phyloP scores from a whole-genome alignment of 352 stramenopile species.

The Pythium rhizo-oryzae region DNA sequence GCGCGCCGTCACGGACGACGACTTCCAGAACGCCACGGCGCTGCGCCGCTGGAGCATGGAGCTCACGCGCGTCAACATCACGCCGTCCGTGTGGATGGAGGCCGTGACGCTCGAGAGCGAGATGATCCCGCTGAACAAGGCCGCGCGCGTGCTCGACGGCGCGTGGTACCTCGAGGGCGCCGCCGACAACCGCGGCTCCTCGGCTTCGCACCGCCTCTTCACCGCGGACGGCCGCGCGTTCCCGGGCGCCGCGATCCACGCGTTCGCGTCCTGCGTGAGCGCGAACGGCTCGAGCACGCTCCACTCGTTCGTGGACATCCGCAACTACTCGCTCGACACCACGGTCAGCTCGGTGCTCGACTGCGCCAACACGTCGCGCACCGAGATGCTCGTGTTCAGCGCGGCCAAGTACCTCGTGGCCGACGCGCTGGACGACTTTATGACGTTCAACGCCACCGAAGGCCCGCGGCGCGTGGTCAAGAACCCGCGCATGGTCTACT shows the following conservation, averaged over 20 bases:
- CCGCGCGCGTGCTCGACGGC: too few species aligned
- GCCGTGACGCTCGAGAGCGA: slow-evolving; percentile 29
- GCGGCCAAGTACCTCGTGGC: slow-evolving; percentile 1
- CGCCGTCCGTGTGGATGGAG: slow-evolving; percentile 23
- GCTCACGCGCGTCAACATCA: slow-evolving; percentile 19
- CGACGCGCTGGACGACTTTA: not conserved
- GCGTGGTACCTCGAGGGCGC: too few species aligned
- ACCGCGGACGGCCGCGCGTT: slow-evolving; percentile 5
- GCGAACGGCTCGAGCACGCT: slow-evolving; percentile 12
- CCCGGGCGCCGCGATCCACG: slow-evolving; percentile 22
- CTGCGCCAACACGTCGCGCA: slow-evolving; percentile 1
- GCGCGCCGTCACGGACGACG: too few species aligned
- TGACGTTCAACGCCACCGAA: too few species aligned
- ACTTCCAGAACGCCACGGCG: not conserved
- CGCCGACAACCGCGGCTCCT: slow-evolving; percentile 3
- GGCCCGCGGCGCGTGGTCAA: not conserved
- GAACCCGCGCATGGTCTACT: slow-evolving; percentile 18
- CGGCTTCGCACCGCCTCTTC: slow-evolving; percentile 2
- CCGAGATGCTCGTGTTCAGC: slow-evolving; percentile 10
- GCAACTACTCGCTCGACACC: slow-evolving; percentile 11
- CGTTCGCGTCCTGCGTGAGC: slow-evolving; percentile 23
- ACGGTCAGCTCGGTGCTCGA: too few species aligned
- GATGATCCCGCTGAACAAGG: not conserved
- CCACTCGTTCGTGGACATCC: not conserved
- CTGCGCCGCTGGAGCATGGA: slow-evolving; percentile 3